Evolutionary conservation across 164 flowering plant genomes (phyloP).

Genomic region (Houttuynia cordata): DNA sequence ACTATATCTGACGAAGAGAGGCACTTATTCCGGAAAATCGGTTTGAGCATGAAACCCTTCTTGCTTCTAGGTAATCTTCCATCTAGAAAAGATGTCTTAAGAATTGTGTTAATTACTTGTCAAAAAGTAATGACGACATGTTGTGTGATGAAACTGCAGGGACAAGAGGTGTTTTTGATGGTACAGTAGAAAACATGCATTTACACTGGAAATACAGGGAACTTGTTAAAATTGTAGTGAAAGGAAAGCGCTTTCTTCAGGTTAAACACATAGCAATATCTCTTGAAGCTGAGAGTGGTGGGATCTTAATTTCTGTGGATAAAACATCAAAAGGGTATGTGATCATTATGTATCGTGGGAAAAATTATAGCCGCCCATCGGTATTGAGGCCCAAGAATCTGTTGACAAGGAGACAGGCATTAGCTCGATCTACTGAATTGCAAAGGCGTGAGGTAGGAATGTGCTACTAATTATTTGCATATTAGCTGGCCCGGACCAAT

Average conservation of each 20-base stretch:
- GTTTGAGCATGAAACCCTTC: constrained; percentile 82
- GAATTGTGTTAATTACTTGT: background rate
- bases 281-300: constrained; percentile 94
- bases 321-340: constrained; percentile 71
- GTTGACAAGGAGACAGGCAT: constrained; percentile 55
- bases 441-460: constrained; percentile 71
- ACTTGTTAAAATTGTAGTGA: constrained; percentile 76
- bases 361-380: constrained; percentile 62
- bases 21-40: constrained; percentile 69
- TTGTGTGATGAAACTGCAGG: constrained; percentile 27
- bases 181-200: constrained; percentile 87
- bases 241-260: constrained; percentile 42
- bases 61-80: constrained; percentile 58
- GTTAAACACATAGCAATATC: constrained; percentile 75
- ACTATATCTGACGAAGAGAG: constrained; percentile 83
- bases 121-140: too few relatives aligned
- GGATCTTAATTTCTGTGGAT: constrained; percentile 71
- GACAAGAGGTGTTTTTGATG: constrained; percentile 68
- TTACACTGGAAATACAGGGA: constrained; percentile 87
- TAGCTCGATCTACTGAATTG: constrained; percentile 72
- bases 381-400: constrained; percentile 55
- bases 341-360: constrained; percentile 81
- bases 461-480: background rate
- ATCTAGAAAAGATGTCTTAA: background rate
- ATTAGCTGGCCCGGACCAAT: background rate